These are phyloP conservation scores for Vicia villosa DNA, from an alignment of 306 rosid species.

Conservation along the genomic window DNA sequence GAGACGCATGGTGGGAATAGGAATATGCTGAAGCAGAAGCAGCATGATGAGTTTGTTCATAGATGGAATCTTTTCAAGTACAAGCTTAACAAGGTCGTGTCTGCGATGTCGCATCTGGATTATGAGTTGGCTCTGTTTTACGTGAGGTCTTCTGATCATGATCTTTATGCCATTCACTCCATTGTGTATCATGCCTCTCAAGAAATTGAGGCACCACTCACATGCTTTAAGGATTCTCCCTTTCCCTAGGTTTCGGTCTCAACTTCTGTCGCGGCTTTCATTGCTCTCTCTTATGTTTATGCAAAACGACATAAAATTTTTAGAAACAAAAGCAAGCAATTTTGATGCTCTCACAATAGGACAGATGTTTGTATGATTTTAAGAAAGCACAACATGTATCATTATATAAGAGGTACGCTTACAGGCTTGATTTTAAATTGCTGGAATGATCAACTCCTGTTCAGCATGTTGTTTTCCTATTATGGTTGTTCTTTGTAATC, in stretches of 20 bases:
- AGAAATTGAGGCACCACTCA: slow-evolving; percentile 86
- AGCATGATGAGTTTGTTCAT: slow-evolving; percentile 66
- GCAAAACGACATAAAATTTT: slow-evolving; percentile 66
- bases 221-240: slow-evolving; percentile 89
- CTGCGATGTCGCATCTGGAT: slow-evolving; percentile 84
- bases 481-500: slow-evolving; percentile 26
- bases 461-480: slow-evolving; percentile 31
- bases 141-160: slow-evolving; percentile 85
- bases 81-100: slow-evolving; percentile 89
- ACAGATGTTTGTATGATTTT: slow-evolving; percentile 53
- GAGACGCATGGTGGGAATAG: slow-evolving; percentile 83
- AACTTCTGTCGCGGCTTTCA: slow-evolving; percentile 48
- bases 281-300: slow-evolving; percentile 67
- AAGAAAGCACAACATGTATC: slow-evolving; percentile 51
- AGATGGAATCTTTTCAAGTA: slow-evolving; percentile 86
- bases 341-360: slow-evolving; percentile 58
- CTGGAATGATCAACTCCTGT: slow-evolving; percentile 32
- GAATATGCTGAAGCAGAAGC: slow-evolving; percentile 75
- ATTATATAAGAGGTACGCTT: slow-evolving; percentile 53
- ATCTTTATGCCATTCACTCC: slow-evolving; percentile 82
- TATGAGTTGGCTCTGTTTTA: slow-evolving; percentile 84
- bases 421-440: slow-evolving; percentile 43
- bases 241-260: slow-evolving; percentile 75
- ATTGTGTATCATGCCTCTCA: slow-evolving; percentile 76
- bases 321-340: slow-evolving; percentile 90